Evolutionary conservation across 495 filamentous ascomycete genomes (phyloP), one percentile per base, ranked within the genome.

Genomic region (Immersiella caudata): DNA sequence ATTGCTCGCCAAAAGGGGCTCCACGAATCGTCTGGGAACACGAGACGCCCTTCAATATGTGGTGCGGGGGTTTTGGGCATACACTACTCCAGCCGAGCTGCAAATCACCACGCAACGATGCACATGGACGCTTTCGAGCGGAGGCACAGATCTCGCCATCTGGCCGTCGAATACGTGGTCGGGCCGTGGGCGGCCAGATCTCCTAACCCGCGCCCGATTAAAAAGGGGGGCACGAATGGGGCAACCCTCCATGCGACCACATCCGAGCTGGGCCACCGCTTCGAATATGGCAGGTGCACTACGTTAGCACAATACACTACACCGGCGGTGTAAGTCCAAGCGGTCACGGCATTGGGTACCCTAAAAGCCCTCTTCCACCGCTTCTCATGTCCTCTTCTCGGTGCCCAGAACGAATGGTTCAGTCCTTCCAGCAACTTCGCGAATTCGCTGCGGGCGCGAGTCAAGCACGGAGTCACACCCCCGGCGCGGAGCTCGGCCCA

Each of bases 11-110:
- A 59, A 33, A 20, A 22, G n/a, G 46, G 33, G 54, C 51, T 56
- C 63, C 36, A 36, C 64, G 64, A 66, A 66, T 66, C 56, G 64
- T 22, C 57, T 59, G 29, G 54, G 33, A 54, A 51, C 64, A 67
- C 64, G 64, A 67, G 22, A 36, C 26, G 4, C 26, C 26, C 56
- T 8, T 7, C 56, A 1, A 33, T 20, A 8, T 14, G 52, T 22
- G 40, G 20, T 62, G 60, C 60, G 60, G 60, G 60, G 60, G 56
- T 22, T 21, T 25, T 33, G 36, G 27, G 60, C 35, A 50, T 21
- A 50, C 60, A 27, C 21, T 22, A 11, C 26, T 14, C 55, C 18
- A 46, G 25, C 21, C 59, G 24, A 59, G 35, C 59, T 62, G 60
- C 60, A 62, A 62, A 62, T 50, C 35, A 62, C 60, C 60, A 62